phyloP scores from a whole-genome alignment of 2,329 filamentous ascomycete genomes.

The Monosporascus sp. region DNA sequence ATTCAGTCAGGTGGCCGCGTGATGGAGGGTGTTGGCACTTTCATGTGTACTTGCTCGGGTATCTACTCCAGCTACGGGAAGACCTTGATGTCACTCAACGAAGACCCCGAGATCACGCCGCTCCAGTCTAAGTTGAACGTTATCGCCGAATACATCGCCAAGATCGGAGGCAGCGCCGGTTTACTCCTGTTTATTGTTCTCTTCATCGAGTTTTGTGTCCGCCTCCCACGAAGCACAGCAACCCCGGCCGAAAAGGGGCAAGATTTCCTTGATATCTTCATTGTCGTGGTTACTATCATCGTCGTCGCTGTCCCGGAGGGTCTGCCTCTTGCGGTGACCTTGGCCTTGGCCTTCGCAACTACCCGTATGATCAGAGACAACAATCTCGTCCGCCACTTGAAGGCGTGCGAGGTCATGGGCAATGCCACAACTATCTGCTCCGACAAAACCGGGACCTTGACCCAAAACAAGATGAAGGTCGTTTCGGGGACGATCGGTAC shows the following conservation, averaged over 20 bases:
- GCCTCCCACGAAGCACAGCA: constrained; percentile 48
- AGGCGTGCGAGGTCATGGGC: constrained; percentile 77
- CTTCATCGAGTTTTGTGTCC: constrained; percentile 76
- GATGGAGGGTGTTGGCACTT: constrained; percentile 72
- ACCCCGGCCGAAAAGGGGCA: constrained; percentile 72
- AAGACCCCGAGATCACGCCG: constrained; percentile 69
- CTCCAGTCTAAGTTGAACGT: constrained; percentile 71
- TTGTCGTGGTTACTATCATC: constrained; percentile 73
- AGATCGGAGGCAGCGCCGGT: constrained; percentile 70
- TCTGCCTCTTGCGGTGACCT: constrained; percentile 69
- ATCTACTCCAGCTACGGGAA: constrained; percentile 70
- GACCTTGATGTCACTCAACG: constrained; percentile 68
- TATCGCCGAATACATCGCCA: constrained; percentile 73
- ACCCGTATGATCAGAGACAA: constrained; percentile 73
- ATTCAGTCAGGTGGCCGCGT: constrained; percentile 80
- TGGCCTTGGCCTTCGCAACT: constrained; percentile 71
- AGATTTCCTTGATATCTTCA: constrained; percentile 69
- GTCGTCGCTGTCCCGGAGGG: constrained; percentile 77
- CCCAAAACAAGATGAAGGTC: constrained; percentile 65
- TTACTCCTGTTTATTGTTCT: constrained; percentile 77
- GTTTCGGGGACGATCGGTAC: constrained; percentile 56
- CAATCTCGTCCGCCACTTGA: constrained; percentile 70
- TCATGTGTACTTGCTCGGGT: constrained; percentile 67
- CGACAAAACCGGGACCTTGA: constrained; percentile 63
- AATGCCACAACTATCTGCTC: constrained; percentile 68